These are phyloP conservation scores for Leishmania arabica DNA, from an alignment of 208 protist species.

Conservation along the genomic window DNA sequence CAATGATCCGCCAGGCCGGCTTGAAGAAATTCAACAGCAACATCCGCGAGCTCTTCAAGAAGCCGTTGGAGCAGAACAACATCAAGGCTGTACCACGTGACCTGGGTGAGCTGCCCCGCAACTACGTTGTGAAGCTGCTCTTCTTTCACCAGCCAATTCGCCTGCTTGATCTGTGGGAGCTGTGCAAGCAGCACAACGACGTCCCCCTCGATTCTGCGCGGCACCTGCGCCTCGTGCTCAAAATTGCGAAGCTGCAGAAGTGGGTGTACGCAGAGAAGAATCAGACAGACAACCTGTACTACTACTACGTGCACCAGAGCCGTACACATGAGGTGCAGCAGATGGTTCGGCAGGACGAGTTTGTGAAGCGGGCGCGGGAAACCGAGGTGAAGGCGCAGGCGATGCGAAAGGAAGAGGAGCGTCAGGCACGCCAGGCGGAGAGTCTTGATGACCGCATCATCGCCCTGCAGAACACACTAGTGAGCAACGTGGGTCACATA, in stretches of 20 bases:
- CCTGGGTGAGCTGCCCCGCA: constrained; percentile 86
- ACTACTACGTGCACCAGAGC: constrained; percentile 88
- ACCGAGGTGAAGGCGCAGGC: constrained; percentile 31
- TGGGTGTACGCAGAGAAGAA: constrained; percentile 94
- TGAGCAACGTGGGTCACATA: constrained; percentile 67
- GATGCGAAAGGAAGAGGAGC: constrained; percentile 4
- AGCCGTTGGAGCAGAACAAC: constrained; percentile 73
- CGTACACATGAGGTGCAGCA: constrained; percentile 81
- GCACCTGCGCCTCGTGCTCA: constrained; percentile 86
- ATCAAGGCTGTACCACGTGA: constrained; percentile 89
- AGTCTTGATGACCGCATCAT: constrained; percentile 66
- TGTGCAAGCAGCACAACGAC: constrained; percentile 87
- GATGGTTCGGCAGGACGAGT: constrained; percentile 75
- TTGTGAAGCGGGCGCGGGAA: constrained; percentile 57
- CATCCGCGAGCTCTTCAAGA: constrained; percentile 90
- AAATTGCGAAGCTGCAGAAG: constrained; percentile 83
- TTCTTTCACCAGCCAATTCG: constrained; percentile 90
- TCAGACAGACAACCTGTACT: constrained; percentile 87
- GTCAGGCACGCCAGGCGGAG: constrained; percentile 22
- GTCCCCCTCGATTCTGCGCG: constrained; percentile 87
- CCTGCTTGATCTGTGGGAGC: constrained; percentile 80
- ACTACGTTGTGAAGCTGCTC: constrained; percentile 84
- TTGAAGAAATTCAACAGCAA: constrained; percentile 75
- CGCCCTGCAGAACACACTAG: constrained; percentile 59
- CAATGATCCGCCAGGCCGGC: constrained; percentile 69